Conservation (phyloP, 805 yeast species). For the Hemisphaericaspora nanyangensis region DNA sequence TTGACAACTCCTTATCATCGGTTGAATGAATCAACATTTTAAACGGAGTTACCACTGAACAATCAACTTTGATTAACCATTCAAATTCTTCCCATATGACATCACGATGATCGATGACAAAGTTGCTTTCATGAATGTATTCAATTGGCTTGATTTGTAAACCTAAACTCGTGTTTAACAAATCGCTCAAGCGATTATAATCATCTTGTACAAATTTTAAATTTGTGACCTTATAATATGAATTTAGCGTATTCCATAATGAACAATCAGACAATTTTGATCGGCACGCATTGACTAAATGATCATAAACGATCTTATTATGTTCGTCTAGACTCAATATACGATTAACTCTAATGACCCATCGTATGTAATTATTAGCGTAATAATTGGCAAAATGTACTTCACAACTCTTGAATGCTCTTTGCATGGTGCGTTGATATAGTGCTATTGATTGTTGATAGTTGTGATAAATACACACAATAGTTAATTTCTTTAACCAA, state of each 20-base stretch:
- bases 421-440: neutral
- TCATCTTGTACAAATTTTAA: neutral
- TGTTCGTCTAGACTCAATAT: neutral
- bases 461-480: conserved; percentile 11
- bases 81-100: conserved; percentile 2
- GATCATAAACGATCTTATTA: neutral
- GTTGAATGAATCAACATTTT: neutral
- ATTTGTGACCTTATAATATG: neutral
- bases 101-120: neutral
- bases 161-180: neutral
- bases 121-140: neutral
- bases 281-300: conserved; percentile 11
- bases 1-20: neutral
- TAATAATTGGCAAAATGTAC: conserved; percentile 39
- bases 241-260: conserved; percentile 18
- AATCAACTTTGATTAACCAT: conserved; percentile 12
- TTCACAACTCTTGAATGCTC: conserved; percentile 26
- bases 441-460: too few species aligned
- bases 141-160: neutral
- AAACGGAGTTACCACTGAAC: conserved; percentile 11
- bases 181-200: neutral
- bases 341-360: conserved; percentile 20
- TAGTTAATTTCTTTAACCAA: conserved; percentile 24
- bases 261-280: conserved; percentile 18
- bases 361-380: conserved; percentile 29